Conservation (phyloP, 2,329 filamentous ascomycete species). For the Aspergillus nomiae region DNA sequence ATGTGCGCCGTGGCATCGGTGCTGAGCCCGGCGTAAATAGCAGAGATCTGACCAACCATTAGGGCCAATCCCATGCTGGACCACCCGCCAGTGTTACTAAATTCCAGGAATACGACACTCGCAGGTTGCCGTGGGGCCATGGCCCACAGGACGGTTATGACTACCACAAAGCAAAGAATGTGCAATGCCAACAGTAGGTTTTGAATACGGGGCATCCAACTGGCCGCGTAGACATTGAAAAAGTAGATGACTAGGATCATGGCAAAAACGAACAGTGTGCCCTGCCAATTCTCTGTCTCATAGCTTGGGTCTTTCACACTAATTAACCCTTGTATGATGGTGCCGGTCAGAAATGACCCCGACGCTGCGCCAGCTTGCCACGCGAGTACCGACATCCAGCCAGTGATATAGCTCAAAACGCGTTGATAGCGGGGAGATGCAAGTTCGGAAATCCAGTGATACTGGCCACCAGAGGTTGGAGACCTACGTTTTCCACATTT, state of each 20-base stretch:
- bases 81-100: slow-evolving; percentile 44
- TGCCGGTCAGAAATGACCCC: slow-evolving; percentile 51
- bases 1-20: slow-evolving; percentile 39
- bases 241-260: slow-evolving; percentile 46
- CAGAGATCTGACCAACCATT: slow-evolving; percentile 41
- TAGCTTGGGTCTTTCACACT: slow-evolving; percentile 47
- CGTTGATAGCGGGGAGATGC: slow-evolving; percentile 53
- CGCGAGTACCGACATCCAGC: slow-evolving; percentile 54
- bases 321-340: slow-evolving; percentile 50
- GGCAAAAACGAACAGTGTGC: slow-evolving; percentile 52
- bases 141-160: slow-evolving; percentile 34
- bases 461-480: slow-evolving; percentile 60
- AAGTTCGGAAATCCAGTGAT: slow-evolving; percentile 61
- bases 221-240: slow-evolving; percentile 42
- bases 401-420: slow-evolving; percentile 56
- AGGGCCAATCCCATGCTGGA: slow-evolving; percentile 34
- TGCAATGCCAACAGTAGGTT: slow-evolving; percentile 42
- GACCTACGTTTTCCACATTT: slow-evolving; percentile 36
- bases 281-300: slow-evolving; percentile 48
- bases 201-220: slow-evolving; percentile 39
- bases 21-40: slow-evolving; percentile 34
- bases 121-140: slow-evolving; percentile 33
- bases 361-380: slow-evolving; percentile 55
- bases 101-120: slow-evolving; percentile 38
- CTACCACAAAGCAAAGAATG: slow-evolving; percentile 39